These are phyloP conservation scores for Isatis tinctoria DNA, from an alignment of 345 rosid genomes.

Conservation along the genomic window DNA sequence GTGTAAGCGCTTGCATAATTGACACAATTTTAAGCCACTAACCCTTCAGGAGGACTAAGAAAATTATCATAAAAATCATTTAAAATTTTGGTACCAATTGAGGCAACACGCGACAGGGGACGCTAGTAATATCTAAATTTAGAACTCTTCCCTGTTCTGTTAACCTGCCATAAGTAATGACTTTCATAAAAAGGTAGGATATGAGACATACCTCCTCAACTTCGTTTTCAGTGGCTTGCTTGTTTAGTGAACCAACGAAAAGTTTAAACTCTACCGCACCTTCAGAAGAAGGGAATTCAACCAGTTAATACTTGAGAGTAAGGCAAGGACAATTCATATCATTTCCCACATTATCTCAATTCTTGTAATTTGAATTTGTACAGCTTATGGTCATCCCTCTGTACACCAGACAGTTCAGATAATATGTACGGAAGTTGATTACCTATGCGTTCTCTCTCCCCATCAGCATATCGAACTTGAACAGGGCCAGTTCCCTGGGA, in stretches of 20 bases:
- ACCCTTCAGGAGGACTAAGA: not conserved
- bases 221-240: conserved; percentile 93
- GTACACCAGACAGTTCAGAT: conserved; percentile 12
- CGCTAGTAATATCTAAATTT: not conserved
- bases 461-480: conserved; percentile 99
- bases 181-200: conserved; percentile 3
- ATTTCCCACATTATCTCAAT: conserved; percentile 3
- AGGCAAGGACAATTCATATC: conserved; percentile 8
- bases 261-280: conserved; percentile 93
- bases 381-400: conserved; percentile 6
- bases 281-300: conserved; percentile 32
- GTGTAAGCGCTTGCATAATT: not conserved
- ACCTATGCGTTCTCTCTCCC: conserved; percentile 98
- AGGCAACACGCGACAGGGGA: not conserved
- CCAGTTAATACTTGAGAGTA: conserved; percentile 5
- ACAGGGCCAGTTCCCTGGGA: conserved; percentile 89
- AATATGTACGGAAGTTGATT: conserved; percentile 22
- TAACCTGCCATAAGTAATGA: not conserved
- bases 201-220: conserved; percentile 75
- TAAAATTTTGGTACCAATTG: not conserved
- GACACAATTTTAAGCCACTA: not conserved
- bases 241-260: conserved; percentile 89
- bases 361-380: not conserved
- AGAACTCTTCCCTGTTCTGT: conserved; percentile 8
- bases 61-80: not conserved